Percentiles rank a stretch among this genome's conserved stretches.
Evolutionary conservation across 2,329 filamentous ascomycete genomes (phyloP).

Genomic region (Polychaeton citri): DNA sequence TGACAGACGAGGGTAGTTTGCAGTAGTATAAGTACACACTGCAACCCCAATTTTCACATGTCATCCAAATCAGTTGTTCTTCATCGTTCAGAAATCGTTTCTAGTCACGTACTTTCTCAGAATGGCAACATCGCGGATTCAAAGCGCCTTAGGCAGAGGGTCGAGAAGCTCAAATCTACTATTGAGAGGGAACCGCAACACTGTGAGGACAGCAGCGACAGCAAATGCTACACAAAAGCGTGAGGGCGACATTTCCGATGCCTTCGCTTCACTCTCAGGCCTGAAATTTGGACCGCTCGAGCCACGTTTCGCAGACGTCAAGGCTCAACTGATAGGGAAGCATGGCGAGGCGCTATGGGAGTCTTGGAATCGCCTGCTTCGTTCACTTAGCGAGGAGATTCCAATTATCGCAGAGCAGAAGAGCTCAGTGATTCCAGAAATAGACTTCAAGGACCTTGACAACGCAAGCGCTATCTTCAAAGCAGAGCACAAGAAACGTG

Average conservation of each 20-base stretch:
- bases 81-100: too few relatives aligned
- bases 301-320: slow-evolving; percentile 32
- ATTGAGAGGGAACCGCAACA: too few relatives aligned
- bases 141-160: too few relatives aligned
- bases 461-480: slow-evolving; percentile 42
- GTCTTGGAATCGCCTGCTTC: slow-evolving; percentile 35
- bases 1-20: too few relatives aligned
- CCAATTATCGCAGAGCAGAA: slow-evolving; percentile 29
- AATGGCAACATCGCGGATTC: too few relatives aligned
- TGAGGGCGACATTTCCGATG: slow-evolving; percentile 37
- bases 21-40: too few relatives aligned
- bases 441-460: slow-evolving; percentile 32
- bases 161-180: too few relatives aligned
- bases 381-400: slow-evolving; percentile 30
- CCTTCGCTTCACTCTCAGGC: slow-evolving; percentile 36
- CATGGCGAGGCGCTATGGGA: slow-evolving; percentile 34
- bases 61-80: too few relatives aligned
- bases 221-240: slow-evolving; percentile 24
- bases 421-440: slow-evolving; percentile 31
- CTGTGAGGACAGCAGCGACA: slow-evolving; percentile 6
- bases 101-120: too few relatives aligned
- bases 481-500: slow-evolving; percentile 44
- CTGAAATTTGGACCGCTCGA: slow-evolving; percentile 31
- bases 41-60: too few relatives aligned
- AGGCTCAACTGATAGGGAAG: slow-evolving; percentile 30